Evolutionary conservation across 257 asterid species (phyloP), one percentile per base, ranked within the genome.

Genomic region (Plantago elongata): DNA sequence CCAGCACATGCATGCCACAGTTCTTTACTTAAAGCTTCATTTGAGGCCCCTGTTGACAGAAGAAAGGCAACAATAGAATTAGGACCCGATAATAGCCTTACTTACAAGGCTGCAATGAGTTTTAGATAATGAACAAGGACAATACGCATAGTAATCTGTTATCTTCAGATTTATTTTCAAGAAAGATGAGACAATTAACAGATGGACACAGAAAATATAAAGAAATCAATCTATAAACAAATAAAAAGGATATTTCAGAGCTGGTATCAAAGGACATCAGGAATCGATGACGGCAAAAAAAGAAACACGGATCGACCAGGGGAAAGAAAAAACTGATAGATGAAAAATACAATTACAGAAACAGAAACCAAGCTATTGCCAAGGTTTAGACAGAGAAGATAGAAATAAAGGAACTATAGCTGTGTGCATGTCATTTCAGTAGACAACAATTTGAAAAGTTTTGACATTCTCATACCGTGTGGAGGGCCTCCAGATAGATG

Each of bases 1-100:
- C 99, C 99, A 42, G 99, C 99, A 78, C 99, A 92, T 56, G 97
- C 95, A 79, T 84, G 86, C 99, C 99, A 92, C 10, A 92, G 93
- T 75, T 89, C 94, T 78, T 81, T 80, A 70, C 77, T 89, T 70
- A 92, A 65, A 54, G 93, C 95, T 67, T 83, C 90, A 83, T 69
- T 77, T 45, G 77, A 45, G 38, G 72, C 57, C 57, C 86, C 98
- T 92, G 77, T 1, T 48, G 63, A 68, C 45, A 72, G 61, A 72
- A 61, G 70, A 55, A 66, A 69, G 9, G 47, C n/a, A 15, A 47
- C 16, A 64, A 9, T 9, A 45, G 37, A 68, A 45, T n/a, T 17
- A 48, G 46, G 61, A 16, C 48, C 17, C 38, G 22, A 49, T 12
- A 34, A 60, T 13, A 13, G 27, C 50, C 12, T 51, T 10, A 29